Percentiles rank a stretch among this genome's conserved stretches.
Evolutionary conservation across 2,329 filamentous ascomycete species (phyloP).

Genomic region (Trichophyton benhamiae): DNA sequence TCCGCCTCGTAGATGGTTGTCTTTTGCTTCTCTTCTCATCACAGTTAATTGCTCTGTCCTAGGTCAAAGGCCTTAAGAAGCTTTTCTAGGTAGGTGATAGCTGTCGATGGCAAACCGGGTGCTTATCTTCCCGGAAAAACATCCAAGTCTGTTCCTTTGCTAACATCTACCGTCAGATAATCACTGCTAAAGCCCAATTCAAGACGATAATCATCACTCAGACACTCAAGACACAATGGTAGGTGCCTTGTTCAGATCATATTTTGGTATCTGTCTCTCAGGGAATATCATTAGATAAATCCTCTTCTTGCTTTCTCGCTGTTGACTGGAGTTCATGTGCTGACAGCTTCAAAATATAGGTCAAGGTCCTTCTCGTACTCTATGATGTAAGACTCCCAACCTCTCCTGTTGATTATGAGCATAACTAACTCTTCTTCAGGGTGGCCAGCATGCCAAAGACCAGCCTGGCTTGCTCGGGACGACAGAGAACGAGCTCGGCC

Average conservation of each 20-base stretch:
- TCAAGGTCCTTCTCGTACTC: conserved; percentile 87
- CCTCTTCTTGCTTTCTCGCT: conserved; percentile 19
- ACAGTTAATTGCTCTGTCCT: too few relatives aligned
- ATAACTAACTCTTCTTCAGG: conserved; percentile 30
- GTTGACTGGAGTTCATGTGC: conserved; percentile 45
- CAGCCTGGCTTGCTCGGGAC: conserved; percentile 84
- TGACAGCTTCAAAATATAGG: conserved; percentile 63
- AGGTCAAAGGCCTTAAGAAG: too few relatives aligned
- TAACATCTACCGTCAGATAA: not conserved
- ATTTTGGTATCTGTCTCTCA: conserved; percentile 19
- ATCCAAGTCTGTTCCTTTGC: not conserved
- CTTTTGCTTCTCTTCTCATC: too few relatives aligned
- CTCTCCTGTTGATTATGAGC: not conserved
- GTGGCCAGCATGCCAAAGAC: conserved; percentile 74
- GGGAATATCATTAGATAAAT: not conserved
- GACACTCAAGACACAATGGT: not conserved
- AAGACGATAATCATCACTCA: not conserved
- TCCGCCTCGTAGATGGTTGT: too few relatives aligned
- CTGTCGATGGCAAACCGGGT: not conserved
- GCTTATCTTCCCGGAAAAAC: not conserved
- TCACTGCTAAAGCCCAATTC: not conserved
- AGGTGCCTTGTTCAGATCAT: conserved; percentile 18
- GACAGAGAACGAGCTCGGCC: conserved; percentile 94
- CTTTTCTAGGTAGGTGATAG: too few relatives aligned
- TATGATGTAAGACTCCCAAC: conserved; percentile 60